Conservation (phyloP, 352 stramenopile genomes). For the Phytopythium mirpurense region DNA sequence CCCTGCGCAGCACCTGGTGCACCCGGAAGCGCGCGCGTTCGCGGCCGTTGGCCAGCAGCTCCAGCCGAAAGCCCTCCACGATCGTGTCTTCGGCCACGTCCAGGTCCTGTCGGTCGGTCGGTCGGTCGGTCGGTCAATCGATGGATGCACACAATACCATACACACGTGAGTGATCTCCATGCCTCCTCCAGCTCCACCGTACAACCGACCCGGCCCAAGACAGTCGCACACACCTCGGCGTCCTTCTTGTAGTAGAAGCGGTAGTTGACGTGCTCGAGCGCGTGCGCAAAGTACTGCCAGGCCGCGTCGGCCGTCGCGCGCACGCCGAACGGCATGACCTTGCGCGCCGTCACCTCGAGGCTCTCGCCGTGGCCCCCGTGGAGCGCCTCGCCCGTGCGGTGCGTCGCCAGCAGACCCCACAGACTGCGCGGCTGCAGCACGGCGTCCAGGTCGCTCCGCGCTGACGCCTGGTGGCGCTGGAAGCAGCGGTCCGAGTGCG, state of each 20-base stretch:
- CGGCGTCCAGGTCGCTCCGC: not conserved
- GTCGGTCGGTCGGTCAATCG: too few relatives aligned
- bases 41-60: slow-evolving; percentile 2
- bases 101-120: slow-evolving; percentile 5
- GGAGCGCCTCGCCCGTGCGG: not conserved
- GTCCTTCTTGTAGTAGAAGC: slow-evolving; percentile 11
- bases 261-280: slow-evolving; percentile 6
- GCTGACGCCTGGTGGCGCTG: not conserved
- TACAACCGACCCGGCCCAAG: too few relatives aligned
- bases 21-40: not conserved
- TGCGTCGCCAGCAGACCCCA: slow-evolving; percentile 1
- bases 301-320: slow-evolving; percentile 1
- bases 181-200: too few relatives aligned
- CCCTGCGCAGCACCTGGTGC: slow-evolving; percentile 5
- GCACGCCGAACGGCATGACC: slow-evolving; percentile 8
- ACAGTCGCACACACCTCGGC: slow-evolving; percentile 19
- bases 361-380: slow-evolving; percentile 3
- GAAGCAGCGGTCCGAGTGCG: slow-evolving; percentile 3
- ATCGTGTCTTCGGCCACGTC: slow-evolving; percentile 6
- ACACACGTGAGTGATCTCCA: too few relatives aligned
- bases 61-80: slow-evolving; percentile 6
- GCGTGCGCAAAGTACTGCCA: slow-evolving; percentile 8
- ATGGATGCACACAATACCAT: too few relatives aligned
- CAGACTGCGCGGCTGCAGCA: not conserved
- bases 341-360: slow-evolving; percentile 8